Evolutionary conservation across 805 yeast species (phyloP), one percentile per base, ranked within the genome.

Genomic region (Yarrowia keelungensis): DNA sequence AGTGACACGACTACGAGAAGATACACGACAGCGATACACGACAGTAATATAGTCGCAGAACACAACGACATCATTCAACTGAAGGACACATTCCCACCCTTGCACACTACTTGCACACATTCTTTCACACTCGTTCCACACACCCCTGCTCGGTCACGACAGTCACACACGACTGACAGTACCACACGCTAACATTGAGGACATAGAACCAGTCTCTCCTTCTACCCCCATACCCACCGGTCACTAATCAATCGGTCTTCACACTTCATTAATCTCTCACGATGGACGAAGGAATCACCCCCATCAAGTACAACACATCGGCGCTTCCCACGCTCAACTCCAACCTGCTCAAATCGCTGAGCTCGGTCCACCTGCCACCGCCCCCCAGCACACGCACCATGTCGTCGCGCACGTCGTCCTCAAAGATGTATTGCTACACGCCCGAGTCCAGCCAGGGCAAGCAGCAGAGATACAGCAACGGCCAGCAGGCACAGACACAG

Each of bases 321-420:
- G 68, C 68, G 15, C 61, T 65, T 50, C 68, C 58, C 15, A 62
- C 69, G 19, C 56, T 71, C 39, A 68, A 71, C 54, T 69, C 73
- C 16, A 72, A 75, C 74, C 73, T 79, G 66, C 72, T 79, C 68
- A 79, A 77, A 72, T 79, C 82, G 26, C 70, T 80, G 70, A 76
- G 78, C 22, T 79, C 82, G 38, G 81, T 80, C 41, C 81, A 80
- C 64, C 75, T 80, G 35, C 82, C 82, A 7, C 82, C 82, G 10
- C 82, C 82, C 2, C 82, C 82, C 5, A 70, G 76, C 16, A 39
- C 67, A 68, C 74, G 47, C 38, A 19, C 46, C 67, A 51, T 42
- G 61, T 41, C 69, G 35, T 58, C 59, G 19, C 70, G 62, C 14
- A 45, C 69, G 3, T 38, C 47, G n/a, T 62, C 67, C 9, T 47